phyloP scores from a whole-genome alignment of 1,284 basidiomycete genomes.

The Leucoagaricus sp. region DNA sequence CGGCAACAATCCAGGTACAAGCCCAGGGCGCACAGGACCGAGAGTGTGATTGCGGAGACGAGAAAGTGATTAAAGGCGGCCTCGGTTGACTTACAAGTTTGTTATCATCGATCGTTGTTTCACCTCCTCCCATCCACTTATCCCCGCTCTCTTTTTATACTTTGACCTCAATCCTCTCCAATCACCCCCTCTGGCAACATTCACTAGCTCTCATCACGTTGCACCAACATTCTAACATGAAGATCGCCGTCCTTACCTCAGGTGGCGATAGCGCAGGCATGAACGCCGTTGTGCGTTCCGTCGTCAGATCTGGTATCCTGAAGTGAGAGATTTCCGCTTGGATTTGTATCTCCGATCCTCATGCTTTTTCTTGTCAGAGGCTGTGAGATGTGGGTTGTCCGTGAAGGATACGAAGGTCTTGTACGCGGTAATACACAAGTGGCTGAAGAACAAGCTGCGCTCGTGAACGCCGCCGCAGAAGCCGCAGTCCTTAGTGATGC shows the following conservation, averaged over 20 bases:
- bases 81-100: background rate
- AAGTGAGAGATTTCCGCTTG: constrained; percentile 51
- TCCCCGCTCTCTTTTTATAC: background rate
- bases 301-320: constrained; percentile 88
- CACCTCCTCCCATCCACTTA: constrained; percentile 2
- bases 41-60: background rate
- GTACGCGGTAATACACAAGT: constrained; percentile 68
- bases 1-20: background rate
- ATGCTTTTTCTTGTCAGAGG: constrained; percentile 54
- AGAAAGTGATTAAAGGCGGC: background rate
- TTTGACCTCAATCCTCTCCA: background rate
- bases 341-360: background rate
- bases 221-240: constrained; percentile 45
- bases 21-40: background rate
- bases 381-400: constrained; percentile 90
- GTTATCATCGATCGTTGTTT: constrained; percentile 8
- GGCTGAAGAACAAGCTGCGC: constrained; percentile 20
- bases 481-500: constrained; percentile 17
- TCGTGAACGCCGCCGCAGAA: constrained; percentile 18
- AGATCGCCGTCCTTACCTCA: constrained; percentile 91
- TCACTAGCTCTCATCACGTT: background rate
- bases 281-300: constrained; percentile 92
- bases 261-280: constrained; percentile 98
- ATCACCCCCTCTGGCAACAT: background rate
- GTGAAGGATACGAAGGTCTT: constrained; percentile 97